Conservation (phyloP, 495 filamentous ascomycete species). For the Penicillium desertorum region DNA sequence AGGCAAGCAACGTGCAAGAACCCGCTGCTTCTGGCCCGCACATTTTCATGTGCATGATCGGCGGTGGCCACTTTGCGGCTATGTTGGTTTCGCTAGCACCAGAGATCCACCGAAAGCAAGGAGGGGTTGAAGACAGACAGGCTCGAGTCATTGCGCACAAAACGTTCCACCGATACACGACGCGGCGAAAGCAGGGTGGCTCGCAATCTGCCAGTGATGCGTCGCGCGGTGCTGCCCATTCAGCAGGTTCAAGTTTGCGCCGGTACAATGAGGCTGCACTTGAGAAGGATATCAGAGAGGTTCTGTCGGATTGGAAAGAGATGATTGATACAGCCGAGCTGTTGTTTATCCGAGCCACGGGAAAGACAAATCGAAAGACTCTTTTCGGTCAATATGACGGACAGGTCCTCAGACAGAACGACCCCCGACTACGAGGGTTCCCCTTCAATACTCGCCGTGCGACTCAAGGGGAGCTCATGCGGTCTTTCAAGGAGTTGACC, state of each 20-base stretch:
- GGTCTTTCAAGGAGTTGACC: conserved; percentile 88
- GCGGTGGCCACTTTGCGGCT: conserved; percentile 93
- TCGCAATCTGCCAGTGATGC: conserved; percentile 90
- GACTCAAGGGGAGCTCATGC: conserved; percentile 91
- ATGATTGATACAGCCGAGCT: conserved; percentile 81
- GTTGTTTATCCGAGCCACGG: conserved; percentile 86
- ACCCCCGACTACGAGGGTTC: conserved; percentile 81
- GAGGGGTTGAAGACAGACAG: conserved; percentile 72
- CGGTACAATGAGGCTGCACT: conserved; percentile 92
- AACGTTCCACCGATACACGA: conserved; percentile 97
- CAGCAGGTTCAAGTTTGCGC: conserved; percentile 83
- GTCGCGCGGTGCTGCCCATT: conserved; percentile 88
- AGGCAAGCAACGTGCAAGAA: conserved; percentile 48
- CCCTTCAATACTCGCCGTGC: conserved; percentile 94
- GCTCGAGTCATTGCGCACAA: conserved; percentile 90
- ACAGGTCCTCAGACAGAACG: conserved; percentile 77
- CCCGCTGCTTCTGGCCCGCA: conserved; percentile 66
- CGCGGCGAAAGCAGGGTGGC: conserved; percentile 91
- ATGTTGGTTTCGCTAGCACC: conserved; percentile 91
- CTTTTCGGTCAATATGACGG: conserved; percentile 89
- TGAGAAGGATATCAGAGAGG: conserved; percentile 73
- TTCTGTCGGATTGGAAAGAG: conserved; percentile 77
- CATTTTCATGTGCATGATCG: conserved; percentile 97
- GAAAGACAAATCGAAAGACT: conserved; percentile 76
- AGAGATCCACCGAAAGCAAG: conserved; percentile 65